Percentiles rank a stretch among this genome's conserved stretches.
These are phyloP conservation scores for Fraxinus floribunda DNA, from an alignment of 305 asterid genomes.

Conservation along the genomic window DNA sequence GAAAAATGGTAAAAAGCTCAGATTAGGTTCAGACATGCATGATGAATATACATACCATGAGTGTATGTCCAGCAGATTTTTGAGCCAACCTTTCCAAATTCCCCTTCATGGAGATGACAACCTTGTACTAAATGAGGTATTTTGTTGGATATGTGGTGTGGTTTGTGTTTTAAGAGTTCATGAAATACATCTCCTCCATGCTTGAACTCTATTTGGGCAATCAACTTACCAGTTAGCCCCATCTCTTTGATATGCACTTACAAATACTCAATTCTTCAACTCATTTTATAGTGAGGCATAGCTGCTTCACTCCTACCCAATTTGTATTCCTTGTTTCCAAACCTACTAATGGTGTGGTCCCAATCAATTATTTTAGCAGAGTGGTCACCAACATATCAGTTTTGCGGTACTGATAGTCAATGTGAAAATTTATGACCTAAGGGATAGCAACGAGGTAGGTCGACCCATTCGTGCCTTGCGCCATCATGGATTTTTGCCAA, in stretches of 20 bases:
- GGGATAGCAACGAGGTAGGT: neutral
- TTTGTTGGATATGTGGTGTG: slow-evolving; percentile 27
- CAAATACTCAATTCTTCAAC: neutral
- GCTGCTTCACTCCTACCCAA: neutral
- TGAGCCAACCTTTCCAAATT: slow-evolving; percentile 37
- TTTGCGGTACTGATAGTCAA: neutral
- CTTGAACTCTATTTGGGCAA: slow-evolving; percentile 36
- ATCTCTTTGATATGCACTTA: neutral
- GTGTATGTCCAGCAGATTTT: slow-evolving; percentile 37
- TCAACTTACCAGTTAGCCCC: slow-evolving; percentile 27
- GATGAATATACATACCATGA: slow-evolving; percentile 16
- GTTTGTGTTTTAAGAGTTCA: slow-evolving; percentile 28
- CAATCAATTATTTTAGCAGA: neutral
- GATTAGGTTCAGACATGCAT: neutral
- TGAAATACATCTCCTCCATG: slow-evolving; percentile 41
- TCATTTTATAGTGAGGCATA: neutral
- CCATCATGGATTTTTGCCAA: no score
- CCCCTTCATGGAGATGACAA: slow-evolving; percentile 36
- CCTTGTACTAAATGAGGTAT: slow-evolving; percentile 31
- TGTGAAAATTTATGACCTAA: no score
- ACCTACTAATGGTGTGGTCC: neutral
- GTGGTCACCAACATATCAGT: no score
- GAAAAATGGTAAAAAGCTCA: neutral
- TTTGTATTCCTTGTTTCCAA: neutral
- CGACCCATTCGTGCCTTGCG: no score